phyloP scores from a whole-genome alignment of 805 yeast species.

The Clavispora asparagi region DNA sequence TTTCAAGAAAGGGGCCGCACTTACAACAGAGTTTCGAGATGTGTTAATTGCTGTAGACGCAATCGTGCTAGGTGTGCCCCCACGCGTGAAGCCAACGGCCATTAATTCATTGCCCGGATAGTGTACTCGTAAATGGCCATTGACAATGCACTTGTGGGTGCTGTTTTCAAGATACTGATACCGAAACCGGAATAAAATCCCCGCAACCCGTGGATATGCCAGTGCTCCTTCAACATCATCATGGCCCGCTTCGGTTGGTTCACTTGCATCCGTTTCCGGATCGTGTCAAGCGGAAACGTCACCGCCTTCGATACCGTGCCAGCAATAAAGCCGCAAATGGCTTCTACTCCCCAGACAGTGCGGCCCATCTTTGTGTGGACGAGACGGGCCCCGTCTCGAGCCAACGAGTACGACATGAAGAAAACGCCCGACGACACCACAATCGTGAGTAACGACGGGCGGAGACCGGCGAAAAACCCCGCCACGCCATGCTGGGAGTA shows the following conservation, averaged over 20 bases:
- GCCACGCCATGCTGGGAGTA: constrained; percentile 26
- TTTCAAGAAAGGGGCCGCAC: no score
- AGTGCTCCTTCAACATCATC: constrained; percentile 33
- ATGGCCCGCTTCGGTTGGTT: constrained; percentile 14
- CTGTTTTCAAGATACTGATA: constrained; percentile 68
- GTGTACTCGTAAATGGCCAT: constrained; percentile 58
- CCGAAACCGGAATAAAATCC: constrained; percentile 75
- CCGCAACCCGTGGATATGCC: constrained; percentile 50
- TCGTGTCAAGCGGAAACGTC: constrained; percentile 82
- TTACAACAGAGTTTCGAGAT: no score
- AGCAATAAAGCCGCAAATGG: constrained; percentile 66
- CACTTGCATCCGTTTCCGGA: constrained; percentile 76
- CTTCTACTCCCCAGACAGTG: constrained; percentile 40
- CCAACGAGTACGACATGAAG: constrained; percentile 61
- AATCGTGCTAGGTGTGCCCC: no score
- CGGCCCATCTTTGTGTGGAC: constrained; percentile 10
- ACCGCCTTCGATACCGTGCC: constrained; percentile 69
- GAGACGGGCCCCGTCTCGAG: constrained; percentile 32
- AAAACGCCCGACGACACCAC: constrained; percentile 70
- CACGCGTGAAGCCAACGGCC: no score
- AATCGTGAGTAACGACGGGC: constrained; percentile 54
- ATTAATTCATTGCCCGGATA: constrained; percentile 7
- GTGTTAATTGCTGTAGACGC: no score
- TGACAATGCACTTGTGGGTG: constrained; percentile 71
- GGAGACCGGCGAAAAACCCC: constrained; percentile 49